Evolutionary conservation across 148 eudicot species (phyloP), one percentile per base, ranked within the genome.

Genomic region (Salicornia ramosissima): DNA sequence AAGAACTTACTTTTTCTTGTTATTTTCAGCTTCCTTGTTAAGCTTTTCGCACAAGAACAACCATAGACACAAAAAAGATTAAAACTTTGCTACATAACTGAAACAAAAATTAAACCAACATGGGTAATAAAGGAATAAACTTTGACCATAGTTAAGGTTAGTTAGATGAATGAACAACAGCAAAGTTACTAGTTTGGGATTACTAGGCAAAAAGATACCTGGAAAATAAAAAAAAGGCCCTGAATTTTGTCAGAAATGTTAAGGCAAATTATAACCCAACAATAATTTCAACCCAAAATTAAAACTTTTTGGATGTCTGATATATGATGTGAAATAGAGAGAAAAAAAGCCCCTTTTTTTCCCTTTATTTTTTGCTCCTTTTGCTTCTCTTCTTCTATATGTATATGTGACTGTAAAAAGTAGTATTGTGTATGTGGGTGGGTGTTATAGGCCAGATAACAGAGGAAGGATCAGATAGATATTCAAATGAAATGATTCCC

Each of bases 401-500:
- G 9, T 13, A n/a, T 40, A 19, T 39, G 9, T 9, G n/a, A 6
- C 6, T 56, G 33, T 22, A 53, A n/a, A n/a, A n/a, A n/a, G 25
- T 19, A 19, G 5, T 51, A 5, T 43, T 22, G 31, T 24, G 2
- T 10, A 15, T 63, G 67, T 30, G n/a, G 24, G 21, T 25, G 12
- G 57, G 64, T 42, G 55, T 58, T 42, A 6, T 61, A 31, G 10
- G 16, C 15, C 34, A 36, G 14, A 68, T 56, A 15, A 39, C 9
- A 39, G 40, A 51, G 34, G 77, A 49, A 40, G 39, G 77, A 61
- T n/a, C n/a, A n/a, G n/a, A n/a, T n/a, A n/a, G n/a, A n/a, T n/a
- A n/a, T n/a, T 59, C 67, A 58, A 68, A 76, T 57, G 71, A 69
- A 75, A 71, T 77, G 79, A 76, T 76, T 71, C 79, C 67, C 11